Evolutionary conservation across 2,329 filamentous ascomycete genomes (phyloP), one percentile per base, ranked within the genome.

Genomic region (Dothistroma pini): DNA sequence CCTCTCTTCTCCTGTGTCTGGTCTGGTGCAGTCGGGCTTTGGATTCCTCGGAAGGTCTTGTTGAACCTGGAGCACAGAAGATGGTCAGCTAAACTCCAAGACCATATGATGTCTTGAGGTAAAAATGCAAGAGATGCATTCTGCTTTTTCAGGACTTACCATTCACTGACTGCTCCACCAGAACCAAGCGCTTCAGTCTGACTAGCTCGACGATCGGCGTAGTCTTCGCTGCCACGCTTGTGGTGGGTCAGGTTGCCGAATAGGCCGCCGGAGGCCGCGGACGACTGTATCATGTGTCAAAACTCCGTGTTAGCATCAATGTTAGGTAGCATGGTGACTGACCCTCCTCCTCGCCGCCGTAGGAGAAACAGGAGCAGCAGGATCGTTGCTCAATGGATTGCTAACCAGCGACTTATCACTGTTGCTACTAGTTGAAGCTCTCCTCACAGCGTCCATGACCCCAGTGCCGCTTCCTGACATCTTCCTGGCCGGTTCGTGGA

Each of bases 221-320:
- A 73, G 59, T 72, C 72, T 58, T 73, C 61, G 58, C 71, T 72
- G 16, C 71, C 72, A 5, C 72, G 66, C 60, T 74, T 73, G 49
- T 65, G 63, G 12, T 66, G 60, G 10, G 63, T 62, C 29, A 74
- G 65, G 54, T 68, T 72, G 35, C 56, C 60, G 63, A 74, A 74
- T 31, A 71, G 58, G 57, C 63, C 60, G 56, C 62, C 11, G 62
- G 49, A 71, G 52, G 60, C 64, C 54, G 62, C 65, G 21, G 68
- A 69, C 4, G 68, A 69, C 67, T 70, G 49, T 11, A 12, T 35
- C 34, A 4, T 22, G 6, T 29, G 34, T 48, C 4, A 51, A 22
- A 25, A 19, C 54, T 47, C 51, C 57, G 32, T 48, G n/a, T n/a
- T n/a, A n/a, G n/a, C n/a, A n/a, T 16, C 25, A 22, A 14, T 8